Base-by-base conservation (phyloP, 176 grass and related monocot species). In the Cenchrus purpureus region DNA sequence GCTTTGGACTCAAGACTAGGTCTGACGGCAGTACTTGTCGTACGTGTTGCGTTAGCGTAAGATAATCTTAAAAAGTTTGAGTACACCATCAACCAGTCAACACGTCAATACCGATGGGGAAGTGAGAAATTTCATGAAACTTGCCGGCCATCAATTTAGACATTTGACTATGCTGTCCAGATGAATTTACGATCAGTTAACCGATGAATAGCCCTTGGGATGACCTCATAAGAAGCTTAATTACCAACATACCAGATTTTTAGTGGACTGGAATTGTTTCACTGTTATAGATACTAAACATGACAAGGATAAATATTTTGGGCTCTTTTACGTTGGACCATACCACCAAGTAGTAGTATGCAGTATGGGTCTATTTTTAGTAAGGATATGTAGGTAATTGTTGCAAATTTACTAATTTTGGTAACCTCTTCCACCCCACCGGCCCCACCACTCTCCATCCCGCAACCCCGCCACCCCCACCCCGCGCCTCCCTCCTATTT, bases 41-140 rank as follows among this genome's bases (percentile, higher is more conserved):
- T 61, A 51, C 77, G 20, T 59, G 59, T 37, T 82, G 67, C 7
- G 48, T 65, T 84, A 60, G 25, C 17, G 51, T 82, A 82, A 57
- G 70, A 42, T 80, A 80, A 64, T 74, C 57, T 40, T 40, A 40
- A 4, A 0, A 63, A 13, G 54, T 46, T 32, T 52, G 42, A 49
- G 46, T 20, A 40, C 29, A 51, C 19, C 3, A 40, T 66, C 9
- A 84, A 10, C 12, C 25, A 17, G 17, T 88, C 40, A 84, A 84
- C 65, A 79, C 37, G 67, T 66, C 75, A 28, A 16, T 58, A 49
- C 57, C 81, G 56, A 79, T 42, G 80, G 16, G 46, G 57, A 40
- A 19, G 20, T 51, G 50, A 19, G 43, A 79, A 58, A 14, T 68
- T 76, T 60, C 42, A 69, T 60, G 43, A 1, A 78, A 73, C 12